Evolutionary conservation across 495 filamentous ascomycete genomes (phyloP).

Genomic region (Pseudotulostoma volvatum): DNA sequence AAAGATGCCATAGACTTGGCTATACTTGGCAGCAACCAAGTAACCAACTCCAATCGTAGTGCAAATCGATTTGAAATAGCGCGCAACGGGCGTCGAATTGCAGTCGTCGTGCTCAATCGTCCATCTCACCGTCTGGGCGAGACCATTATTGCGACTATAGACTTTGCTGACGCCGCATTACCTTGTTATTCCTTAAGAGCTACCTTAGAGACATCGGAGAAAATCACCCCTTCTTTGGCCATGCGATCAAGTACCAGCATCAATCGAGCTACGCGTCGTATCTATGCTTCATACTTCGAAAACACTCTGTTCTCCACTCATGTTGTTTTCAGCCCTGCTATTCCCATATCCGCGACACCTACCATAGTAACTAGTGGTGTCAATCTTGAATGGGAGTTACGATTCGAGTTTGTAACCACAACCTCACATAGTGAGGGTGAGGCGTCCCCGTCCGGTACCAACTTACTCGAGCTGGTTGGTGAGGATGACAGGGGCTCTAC

Average conservation of each 20-base stretch:
- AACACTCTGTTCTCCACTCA: constrained; percentile 63
- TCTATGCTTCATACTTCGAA: constrained; percentile 60
- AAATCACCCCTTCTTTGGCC: constrained; percentile 58
- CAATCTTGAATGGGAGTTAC: constrained; percentile 66
- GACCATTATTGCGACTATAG: constrained; percentile 61
- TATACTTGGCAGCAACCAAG: constrained; percentile 61
- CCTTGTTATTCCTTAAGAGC: constrained; percentile 66
- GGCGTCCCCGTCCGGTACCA: constrained; percentile 19
- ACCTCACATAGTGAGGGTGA: constrained; percentile 15
- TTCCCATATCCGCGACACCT: constrained; percentile 67
- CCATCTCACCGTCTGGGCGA: constrained; percentile 86
- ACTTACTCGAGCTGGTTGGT: constrained; percentile 34
- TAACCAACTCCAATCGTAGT: constrained; percentile 42
- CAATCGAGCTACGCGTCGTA: constrained; percentile 63
- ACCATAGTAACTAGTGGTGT: constrained; percentile 81
- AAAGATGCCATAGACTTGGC: constrained; percentile 86
- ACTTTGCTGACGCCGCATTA: constrained; percentile 58
- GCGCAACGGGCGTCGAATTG: constrained; percentile 69
- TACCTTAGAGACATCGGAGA: constrained; percentile 64
- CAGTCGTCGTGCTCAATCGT: constrained; percentile 73
- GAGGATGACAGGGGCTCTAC: constrained; percentile 63
- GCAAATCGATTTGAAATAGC: constrained; percentile 89
- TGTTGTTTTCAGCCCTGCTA: constrained; percentile 62
- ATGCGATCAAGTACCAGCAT: constrained; percentile 74
- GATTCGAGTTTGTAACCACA: constrained; percentile 77